These are phyloP conservation scores for Tolypocladium album DNA, from an alignment of 2,329 filamentous ascomycete genomes.

Conservation along the genomic window DNA sequence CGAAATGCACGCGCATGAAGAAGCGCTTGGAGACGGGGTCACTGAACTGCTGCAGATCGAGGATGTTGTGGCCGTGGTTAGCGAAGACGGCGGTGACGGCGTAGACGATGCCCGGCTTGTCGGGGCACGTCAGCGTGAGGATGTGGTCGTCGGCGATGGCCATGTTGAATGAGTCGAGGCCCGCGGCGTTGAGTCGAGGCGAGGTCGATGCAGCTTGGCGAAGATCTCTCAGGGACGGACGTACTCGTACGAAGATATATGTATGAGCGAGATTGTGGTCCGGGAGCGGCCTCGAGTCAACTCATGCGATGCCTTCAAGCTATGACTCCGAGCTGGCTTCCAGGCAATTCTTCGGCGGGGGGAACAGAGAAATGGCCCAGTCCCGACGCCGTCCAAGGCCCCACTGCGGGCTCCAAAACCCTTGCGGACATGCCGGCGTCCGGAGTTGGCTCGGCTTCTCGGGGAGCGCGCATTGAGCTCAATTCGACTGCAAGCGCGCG, in stretches of 20 bases:
- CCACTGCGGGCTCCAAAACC: neutral
- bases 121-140: conserved; percentile 73
- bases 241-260: neutral
- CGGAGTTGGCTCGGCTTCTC: conserved; percentile 1
- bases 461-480: neutral
- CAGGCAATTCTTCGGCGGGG: neutral
- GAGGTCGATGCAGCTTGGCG: neutral
- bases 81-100: conserved; percentile 72
- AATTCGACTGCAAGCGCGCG: neutral
- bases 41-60: conserved; percentile 77
- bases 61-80: conserved; percentile 63
- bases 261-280: neutral
- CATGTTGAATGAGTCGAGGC: neutral
- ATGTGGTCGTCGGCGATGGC: conserved; percentile 49
- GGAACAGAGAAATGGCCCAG: neutral
- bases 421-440: neutral
- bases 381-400: neutral
- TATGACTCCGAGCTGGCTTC: neutral
- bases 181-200: no score
- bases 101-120: conserved; percentile 77
- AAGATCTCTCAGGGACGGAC: neutral
- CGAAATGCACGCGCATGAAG: conserved; percentile 85
- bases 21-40: conserved; percentile 65
- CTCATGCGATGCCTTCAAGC: neutral
- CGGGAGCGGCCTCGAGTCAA: neutral